A percentile compares a stretch with the other conserved stretches of the same genome.
phyloP scores from a whole-genome alignment of 257 asterid genomes.

The Plantago ovata region DNA sequence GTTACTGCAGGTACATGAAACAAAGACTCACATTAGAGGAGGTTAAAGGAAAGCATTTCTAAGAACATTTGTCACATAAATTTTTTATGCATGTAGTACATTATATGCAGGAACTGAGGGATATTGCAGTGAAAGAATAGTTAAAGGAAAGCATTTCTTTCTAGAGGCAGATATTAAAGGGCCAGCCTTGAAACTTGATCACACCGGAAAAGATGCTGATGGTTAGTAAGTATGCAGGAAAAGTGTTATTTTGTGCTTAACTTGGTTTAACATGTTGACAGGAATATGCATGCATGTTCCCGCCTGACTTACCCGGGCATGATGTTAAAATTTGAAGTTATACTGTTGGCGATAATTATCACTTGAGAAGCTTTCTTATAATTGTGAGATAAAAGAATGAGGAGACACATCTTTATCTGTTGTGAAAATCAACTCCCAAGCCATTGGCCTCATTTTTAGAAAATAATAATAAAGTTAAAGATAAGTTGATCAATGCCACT shows the following conservation, averaged over 20 bases:
- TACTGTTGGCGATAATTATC: no score
- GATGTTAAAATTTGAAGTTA: not conserved
- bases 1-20: conserved; percentile 76
- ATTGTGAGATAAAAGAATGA: no score
- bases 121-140: conserved; percentile 56
- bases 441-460: no score
- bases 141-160: conserved; percentile 85
- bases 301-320: not conserved
- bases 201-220: conserved; percentile 86
- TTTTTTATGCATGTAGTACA: conserved; percentile 8
- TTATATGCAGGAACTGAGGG: conserved; percentile 63
- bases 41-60: conserved; percentile 68
- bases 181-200: conserved; percentile 80
- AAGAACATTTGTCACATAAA: conserved; percentile 4
- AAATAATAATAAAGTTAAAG: no score
- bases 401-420: no score
- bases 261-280: no score
- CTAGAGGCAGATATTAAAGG: conserved; percentile 89
- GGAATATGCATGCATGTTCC: not conserved
- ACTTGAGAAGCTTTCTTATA: no score
- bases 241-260: no score
- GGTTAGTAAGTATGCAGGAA: conserved; percentile 48
- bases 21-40: conserved; percentile 88
- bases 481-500: no score
- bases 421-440: no score